Percentiles rank a stretch among this genome's conserved stretches.
phyloP scores from a whole-genome alignment of 2,329 filamentous ascomycete genomes.

The Hymenoscyphus infarciens region DNA sequence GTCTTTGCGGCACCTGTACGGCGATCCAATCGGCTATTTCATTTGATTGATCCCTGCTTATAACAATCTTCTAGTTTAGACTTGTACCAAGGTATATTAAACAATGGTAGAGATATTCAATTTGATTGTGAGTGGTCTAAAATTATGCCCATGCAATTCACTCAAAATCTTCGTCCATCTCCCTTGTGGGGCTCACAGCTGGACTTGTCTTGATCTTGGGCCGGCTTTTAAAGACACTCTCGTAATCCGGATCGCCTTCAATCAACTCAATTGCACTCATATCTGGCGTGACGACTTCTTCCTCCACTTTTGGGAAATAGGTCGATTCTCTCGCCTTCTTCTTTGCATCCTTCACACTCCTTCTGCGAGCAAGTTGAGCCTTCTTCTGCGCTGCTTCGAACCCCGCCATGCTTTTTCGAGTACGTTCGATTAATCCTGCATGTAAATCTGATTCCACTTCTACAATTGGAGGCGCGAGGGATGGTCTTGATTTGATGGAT shows the following conservation, averaged over 20 bases:
- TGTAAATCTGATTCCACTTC: constrained; percentile 24
- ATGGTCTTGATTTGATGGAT: constrained; percentile 23
- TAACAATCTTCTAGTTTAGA: too few species aligned
- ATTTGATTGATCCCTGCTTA: too few species aligned
- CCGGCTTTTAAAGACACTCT: constrained; percentile 79
- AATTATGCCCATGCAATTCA: not conserved
- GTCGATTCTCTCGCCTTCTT: constrained; percentile 43
- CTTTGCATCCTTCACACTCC: constrained; percentile 44
- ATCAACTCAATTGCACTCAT: constrained; percentile 48
- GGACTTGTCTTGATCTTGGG: constrained; percentile 72
- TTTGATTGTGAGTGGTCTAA: too few species aligned
- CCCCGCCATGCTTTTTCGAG: constrained; percentile 58
- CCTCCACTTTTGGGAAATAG: constrained; percentile 46
- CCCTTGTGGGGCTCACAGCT: constrained; percentile 25
- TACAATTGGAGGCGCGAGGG: constrained; percentile 7
- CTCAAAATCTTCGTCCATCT: not conserved
- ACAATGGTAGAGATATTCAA: too few species aligned
- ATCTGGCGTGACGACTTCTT: constrained; percentile 39
- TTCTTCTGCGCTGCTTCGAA: constrained; percentile 59
- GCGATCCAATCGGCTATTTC: too few species aligned
- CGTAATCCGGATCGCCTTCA: constrained; percentile 60
- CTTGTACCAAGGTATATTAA: too few species aligned
- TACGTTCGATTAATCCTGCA: constrained; percentile 49
- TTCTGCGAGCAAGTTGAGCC: constrained; percentile 54
- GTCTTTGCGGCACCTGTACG: too few species aligned